Conservation (phyloP, 2,329 filamentous ascomycete genomes). For the Diaporthe sp. region DNA sequence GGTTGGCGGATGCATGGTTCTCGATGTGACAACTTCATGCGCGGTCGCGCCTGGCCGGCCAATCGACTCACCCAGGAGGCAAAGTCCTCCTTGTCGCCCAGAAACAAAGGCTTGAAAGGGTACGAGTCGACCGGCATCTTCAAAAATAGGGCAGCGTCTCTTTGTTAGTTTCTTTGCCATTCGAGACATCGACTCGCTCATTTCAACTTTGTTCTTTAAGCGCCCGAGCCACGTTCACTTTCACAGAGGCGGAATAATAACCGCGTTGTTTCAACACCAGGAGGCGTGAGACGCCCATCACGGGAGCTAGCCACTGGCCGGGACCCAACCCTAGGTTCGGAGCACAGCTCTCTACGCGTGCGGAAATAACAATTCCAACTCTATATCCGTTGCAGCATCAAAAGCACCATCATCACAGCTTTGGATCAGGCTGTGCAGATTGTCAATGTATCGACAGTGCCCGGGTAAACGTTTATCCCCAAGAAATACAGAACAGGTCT, state of each 20-base stretch:
- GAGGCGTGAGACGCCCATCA: neutral
- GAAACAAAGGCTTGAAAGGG: neutral
- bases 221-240: neutral
- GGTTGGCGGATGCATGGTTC: constrained; percentile 8
- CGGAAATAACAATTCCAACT: neutral
- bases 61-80: neutral
- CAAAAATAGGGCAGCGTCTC: constrained; percentile 15
- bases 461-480: neutral
- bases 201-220: neutral
- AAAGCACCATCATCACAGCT: too few relatives aligned
- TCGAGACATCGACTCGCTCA: neutral
- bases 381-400: neutral
- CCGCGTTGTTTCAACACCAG: neutral
- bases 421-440: neutral
- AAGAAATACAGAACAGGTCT: neutral
- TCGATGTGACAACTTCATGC: constrained; percentile 14
- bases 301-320: neutral
- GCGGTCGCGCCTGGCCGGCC: constrained; percentile 5
- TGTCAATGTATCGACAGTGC: neutral
- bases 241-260: neutral
- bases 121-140: neutral
- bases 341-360: neutral
- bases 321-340: too few relatives aligned
- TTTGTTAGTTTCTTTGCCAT: neutral
- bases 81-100: neutral